phyloP scores from a whole-genome alignment of 805 yeast genomes.

The Wickerhamomyces canadensis region DNA sequence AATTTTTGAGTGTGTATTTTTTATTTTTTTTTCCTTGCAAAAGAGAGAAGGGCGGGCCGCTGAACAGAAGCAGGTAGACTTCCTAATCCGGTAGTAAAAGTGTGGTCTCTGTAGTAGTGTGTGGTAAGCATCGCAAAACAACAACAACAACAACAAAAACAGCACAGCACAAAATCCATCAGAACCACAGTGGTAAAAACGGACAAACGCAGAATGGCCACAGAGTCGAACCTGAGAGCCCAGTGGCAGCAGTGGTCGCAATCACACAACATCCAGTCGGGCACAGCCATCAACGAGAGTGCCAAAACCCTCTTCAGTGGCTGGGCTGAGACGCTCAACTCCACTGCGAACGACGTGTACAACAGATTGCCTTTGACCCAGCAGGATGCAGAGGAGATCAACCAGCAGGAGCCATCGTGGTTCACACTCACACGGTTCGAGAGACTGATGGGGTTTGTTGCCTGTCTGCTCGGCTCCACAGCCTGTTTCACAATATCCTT shows the following conservation, averaged over 20 bases:
- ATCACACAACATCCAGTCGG: constrained; percentile 22
- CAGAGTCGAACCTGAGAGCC: constrained; percentile 28
- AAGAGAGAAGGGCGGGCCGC: background rate
- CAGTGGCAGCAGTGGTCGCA: constrained; percentile 35
- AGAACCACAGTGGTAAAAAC: background rate
- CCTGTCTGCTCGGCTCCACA: constrained; percentile 71
- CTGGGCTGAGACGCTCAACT: constrained; percentile 33
- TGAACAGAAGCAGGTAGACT: too few relatives aligned
- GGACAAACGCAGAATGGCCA: constrained; percentile 1
- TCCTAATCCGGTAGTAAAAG: too few relatives aligned
- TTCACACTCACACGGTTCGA: constrained; percentile 73
- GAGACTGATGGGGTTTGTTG: constrained; percentile 67
- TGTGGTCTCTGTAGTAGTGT: too few relatives aligned
- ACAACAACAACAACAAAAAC: too few relatives aligned
- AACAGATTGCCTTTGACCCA: constrained; percentile 59
- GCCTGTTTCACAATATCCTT: constrained; percentile 80
- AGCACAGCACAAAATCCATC: background rate
- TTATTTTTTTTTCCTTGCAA: too few relatives aligned
- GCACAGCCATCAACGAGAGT: constrained; percentile 25
- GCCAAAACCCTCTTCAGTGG: constrained; percentile 33
- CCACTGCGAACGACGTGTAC: constrained; percentile 51
- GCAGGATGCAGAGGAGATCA: constrained; percentile 36
- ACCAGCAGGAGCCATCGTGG: constrained; percentile 68
- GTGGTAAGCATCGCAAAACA: background rate
- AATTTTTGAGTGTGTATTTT: too few relatives aligned